phyloP scores from a whole-genome alignment of 345 rosid species.

The Reutealis trisperma region DNA sequence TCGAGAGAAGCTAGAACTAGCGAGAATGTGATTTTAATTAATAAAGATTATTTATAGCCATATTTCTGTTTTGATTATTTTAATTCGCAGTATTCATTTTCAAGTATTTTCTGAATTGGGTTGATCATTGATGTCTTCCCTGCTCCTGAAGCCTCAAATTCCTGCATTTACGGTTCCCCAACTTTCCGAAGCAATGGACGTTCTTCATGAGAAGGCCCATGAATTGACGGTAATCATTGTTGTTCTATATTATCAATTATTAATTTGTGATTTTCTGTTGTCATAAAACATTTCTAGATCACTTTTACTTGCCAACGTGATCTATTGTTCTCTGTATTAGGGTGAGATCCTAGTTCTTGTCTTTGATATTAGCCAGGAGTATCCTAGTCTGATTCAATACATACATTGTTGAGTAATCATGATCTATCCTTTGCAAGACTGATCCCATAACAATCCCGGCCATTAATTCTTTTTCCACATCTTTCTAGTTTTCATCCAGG shows the following conservation, averaged over 20 bases:
- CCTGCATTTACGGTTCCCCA: constrained; percentile 87
- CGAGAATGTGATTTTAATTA: constrained; percentile 19
- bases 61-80: constrained; percentile 27
- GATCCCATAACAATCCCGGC: neutral
- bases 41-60: constrained; percentile 18
- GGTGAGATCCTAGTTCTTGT: neutral
- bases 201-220: constrained; percentile 56
- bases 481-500: neutral
- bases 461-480: neutral
- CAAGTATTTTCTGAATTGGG: constrained; percentile 49
- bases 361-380: neutral
- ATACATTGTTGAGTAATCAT: constrained; percentile 1
- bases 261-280: neutral
- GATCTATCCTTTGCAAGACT: neutral
- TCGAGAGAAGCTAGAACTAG: constrained; percentile 20
- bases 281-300: neutral
- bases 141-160: constrained; percentile 72
- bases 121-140: constrained; percentile 55
- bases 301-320: neutral
- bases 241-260: neutral
- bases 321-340: neutral
- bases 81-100: constrained; percentile 39
- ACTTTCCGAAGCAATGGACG: constrained; percentile 81
- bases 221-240: constrained; percentile 45
- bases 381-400: neutral